Conservation (phyloP, 805 yeast species). For the Jamesozyma hellenica region DNA sequence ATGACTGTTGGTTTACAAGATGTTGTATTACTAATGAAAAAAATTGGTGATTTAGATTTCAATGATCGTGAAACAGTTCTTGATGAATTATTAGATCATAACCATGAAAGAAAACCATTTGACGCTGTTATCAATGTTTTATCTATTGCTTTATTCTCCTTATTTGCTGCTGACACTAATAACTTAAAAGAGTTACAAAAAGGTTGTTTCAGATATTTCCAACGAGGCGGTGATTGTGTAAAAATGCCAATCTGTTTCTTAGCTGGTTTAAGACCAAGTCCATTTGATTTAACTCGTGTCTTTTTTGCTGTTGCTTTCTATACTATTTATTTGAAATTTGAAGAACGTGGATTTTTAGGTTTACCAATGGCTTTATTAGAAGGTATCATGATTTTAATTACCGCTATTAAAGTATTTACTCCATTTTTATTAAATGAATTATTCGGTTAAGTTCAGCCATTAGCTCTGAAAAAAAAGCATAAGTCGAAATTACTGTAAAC, state of each 20-base stretch:
- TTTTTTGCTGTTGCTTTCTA: constrained; percentile 87
- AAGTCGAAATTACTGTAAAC: neutral
- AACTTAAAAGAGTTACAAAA: constrained; percentile 61
- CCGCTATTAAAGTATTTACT: constrained; percentile 70
- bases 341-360: constrained; percentile 51
- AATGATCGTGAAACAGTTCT: constrained; percentile 47
- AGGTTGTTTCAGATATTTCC: constrained; percentile 85
- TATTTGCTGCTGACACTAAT: constrained; percentile 76
- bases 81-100: constrained; percentile 55
- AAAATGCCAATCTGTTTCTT: constrained; percentile 73
- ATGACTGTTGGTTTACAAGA: constrained; percentile 96
- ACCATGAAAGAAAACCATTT: constrained; percentile 62
- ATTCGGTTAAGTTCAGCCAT: constrained; percentile 19
- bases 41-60: constrained; percentile 34
- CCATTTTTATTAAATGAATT: constrained; percentile 60
- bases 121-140: constrained; percentile 83
- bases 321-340: constrained; percentile 60
- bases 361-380: constrained; percentile 66
- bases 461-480: neutral
- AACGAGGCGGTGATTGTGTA: constrained; percentile 73
- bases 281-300: constrained; percentile 66
- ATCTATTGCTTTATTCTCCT: constrained; percentile 78
- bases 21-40: constrained; percentile 52
- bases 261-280: constrained; percentile 71
- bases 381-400: constrained; percentile 53